Conservation (phyloP, 495 filamentous ascomycete species). For the Aspergillus coremiiformis region DNA sequence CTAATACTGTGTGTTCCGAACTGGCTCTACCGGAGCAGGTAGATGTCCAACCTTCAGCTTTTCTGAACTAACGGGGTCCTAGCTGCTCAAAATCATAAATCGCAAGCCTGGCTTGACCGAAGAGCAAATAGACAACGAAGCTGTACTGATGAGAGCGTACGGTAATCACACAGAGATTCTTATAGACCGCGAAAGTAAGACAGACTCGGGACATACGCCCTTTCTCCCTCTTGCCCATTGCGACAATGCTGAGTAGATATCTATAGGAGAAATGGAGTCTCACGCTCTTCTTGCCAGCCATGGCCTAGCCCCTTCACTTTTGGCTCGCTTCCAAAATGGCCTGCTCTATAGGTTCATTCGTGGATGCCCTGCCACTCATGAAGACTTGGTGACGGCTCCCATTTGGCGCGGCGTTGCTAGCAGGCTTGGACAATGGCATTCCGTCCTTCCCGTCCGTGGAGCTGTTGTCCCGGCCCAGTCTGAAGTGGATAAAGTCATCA, state of each 20-base stretch:
- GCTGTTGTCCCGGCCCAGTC: slow-evolving; percentile 5
- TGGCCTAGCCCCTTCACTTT: slow-evolving; percentile 73
- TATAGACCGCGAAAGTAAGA: slow-evolving; percentile 91
- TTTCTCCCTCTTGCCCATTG: slow-evolving; percentile 22
- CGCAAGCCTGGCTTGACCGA: slow-evolving; percentile 65
- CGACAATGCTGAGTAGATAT: slow-evolving; percentile 36
- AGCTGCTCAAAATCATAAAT: slow-evolving; percentile 83
- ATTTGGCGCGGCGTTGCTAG: slow-evolving; percentile 80
- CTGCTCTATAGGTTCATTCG: slow-evolving; percentile 88
- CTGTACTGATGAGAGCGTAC: slow-evolving; percentile 88
- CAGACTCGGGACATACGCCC: slow-evolving; percentile 14
- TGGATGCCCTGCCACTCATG: slow-evolving; percentile 68
- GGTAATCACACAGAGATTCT: slow-evolving; percentile 89
- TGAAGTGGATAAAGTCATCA: slow-evolving; percentile 8
- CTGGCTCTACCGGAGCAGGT: slow-evolving; percentile 1
- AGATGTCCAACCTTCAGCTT: background rate
- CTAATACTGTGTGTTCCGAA: slow-evolving; percentile 67
- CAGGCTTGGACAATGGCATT: slow-evolving; percentile 88
- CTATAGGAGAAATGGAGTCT: slow-evolving; percentile 58
- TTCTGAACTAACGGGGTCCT: slow-evolving; percentile 24
- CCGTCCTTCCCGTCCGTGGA: slow-evolving; percentile 46
- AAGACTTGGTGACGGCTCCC: slow-evolving; percentile 60
- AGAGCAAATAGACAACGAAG: slow-evolving; percentile 74
- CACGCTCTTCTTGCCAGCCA: slow-evolving; percentile 70
- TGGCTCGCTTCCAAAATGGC: slow-evolving; percentile 93